Evolutionary conservation across 1,139 yeast genomes (phyloP), one percentile per base, ranked within the genome.

Genomic region (Taiozyma onychis): DNA sequence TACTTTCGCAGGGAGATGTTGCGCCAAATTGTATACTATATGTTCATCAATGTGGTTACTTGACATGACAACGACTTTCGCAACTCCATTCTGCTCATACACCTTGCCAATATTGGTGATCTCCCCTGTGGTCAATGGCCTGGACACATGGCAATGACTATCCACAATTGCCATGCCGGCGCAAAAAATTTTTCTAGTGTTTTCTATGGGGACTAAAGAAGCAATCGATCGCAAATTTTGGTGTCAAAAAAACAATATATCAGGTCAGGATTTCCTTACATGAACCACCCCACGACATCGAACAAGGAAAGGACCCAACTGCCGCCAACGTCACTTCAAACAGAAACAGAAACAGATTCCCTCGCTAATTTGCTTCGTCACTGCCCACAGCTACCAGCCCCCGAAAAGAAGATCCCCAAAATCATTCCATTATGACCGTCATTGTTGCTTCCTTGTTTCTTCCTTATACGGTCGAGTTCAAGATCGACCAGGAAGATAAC

Each of bases 381-480:
- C 66, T 21, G 64, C 55, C 48, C 49, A 45, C 45, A 35, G 58
- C 64, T 24, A 69, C 60, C 50, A 72, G 77, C 30, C 14, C 14
- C 35, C 2, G 4, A 32, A 8, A 32, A 32, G 35, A 32, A 32
- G 18, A 32, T n/a, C 59, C 62, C 35, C 18, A 8, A 32, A 32
- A 14, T 14, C 14, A 32, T 8, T n/a, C 4, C 35, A 4, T n/a
- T 18, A 81, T 82, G 88, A 79, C 87, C 8, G 68, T 82, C 39
- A 74, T 81, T 50, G 75, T 81, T 43, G 88, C 81, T 28, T 77
- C 87, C 32, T 67, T 82, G 85, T 83, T 85, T 57, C 71, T 85
- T 42, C 91, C 93, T 4, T 81, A 83, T 59, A 83, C 91, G 3
- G 87, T 83, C 37, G 85, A 82, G 57, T 85, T 85, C 61, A 85